A percentile compares a stretch with the other conserved stretches of the same genome.
Conservation (phyloP, 2,329 filamentous ascomycete genomes). For the Botryotinia globosa region DNA sequence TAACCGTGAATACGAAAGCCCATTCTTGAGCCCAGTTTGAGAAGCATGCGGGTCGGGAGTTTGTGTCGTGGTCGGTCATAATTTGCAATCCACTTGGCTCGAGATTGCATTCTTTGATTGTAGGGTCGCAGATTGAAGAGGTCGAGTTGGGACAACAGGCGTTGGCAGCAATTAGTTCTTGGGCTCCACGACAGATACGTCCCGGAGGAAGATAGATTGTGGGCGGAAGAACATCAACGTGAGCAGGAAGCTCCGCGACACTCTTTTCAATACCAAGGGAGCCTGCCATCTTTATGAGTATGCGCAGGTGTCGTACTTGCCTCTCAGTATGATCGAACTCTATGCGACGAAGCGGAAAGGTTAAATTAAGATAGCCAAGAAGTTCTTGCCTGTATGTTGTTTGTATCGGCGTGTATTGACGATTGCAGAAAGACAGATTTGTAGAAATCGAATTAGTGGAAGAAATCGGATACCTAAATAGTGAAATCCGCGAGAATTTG, state of each 20-base stretch:
- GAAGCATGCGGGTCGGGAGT: slow-evolving; percentile 30
- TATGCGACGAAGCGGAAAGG: neutral
- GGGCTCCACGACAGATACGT: too few relatives aligned
- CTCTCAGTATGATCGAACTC: neutral
- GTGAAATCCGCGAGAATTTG: neutral
- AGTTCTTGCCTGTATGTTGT: neutral
- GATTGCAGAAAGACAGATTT: neutral
- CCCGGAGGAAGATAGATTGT: neutral
- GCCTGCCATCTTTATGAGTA: neutral
- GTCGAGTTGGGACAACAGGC: neutral
- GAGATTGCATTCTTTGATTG: slow-evolving; percentile 8
- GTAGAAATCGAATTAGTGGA: neutral
- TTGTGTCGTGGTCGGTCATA: slow-evolving; percentile 27
- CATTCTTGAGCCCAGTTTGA: slow-evolving; percentile 30
- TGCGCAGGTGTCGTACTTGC: neutral
- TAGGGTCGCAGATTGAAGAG: neutral
- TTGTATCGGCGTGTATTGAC: neutral
- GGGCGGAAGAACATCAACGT: neutral
- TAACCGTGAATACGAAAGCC: slow-evolving; percentile 45
- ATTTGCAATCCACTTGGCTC: neutral
- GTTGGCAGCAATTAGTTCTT: neutral
- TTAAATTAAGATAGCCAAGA: neutral
- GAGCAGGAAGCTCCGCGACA: neutral
- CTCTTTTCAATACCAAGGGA: neutral
- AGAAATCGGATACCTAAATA: too few relatives aligned